Conservation (phyloP, 2,329 filamentous ascomycete species). For the Pestalotiopsis sp. region DNA sequence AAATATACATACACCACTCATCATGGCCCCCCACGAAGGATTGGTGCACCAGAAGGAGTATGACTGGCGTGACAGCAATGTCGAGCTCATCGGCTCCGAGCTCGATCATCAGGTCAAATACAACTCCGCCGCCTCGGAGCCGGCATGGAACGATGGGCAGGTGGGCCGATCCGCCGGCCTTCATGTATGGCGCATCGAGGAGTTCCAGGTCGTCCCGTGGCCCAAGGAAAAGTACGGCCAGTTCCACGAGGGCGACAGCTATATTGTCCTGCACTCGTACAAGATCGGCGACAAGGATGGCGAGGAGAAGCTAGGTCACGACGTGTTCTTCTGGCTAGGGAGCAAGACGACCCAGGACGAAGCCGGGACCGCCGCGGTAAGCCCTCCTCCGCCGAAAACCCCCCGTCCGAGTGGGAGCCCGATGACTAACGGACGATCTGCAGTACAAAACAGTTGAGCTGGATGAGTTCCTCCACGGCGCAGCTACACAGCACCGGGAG, state of each 20-base stretch:
- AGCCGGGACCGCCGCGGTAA: slow-evolving; percentile 62
- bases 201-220: slow-evolving; percentile 67
- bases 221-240: slow-evolving; percentile 57
- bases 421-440: background rate
- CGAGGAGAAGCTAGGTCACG: slow-evolving; percentile 54
- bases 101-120: slow-evolving; percentile 71
- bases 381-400: background rate
- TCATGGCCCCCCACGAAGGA: slow-evolving; percentile 64
- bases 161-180: slow-evolving; percentile 58
- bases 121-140: slow-evolving; percentile 65
- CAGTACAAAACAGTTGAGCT: slow-evolving; percentile 70
- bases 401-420: background rate
- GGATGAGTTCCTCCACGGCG: slow-evolving; percentile 66
- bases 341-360: slow-evolving; percentile 68
- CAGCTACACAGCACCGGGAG: slow-evolving; percentile 67
- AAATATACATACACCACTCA: background rate
- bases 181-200: slow-evolving; percentile 67
- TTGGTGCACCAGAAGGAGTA: slow-evolving; percentile 66
- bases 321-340: slow-evolving; percentile 73
- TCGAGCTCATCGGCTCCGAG: slow-evolving; percentile 64
- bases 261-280: slow-evolving; percentile 65
- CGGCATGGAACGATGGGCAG: slow-evolving; percentile 65
- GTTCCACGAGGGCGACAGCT: slow-evolving; percentile 71
- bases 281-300: slow-evolving; percentile 49
- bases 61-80: slow-evolving; percentile 69